Conservation (phyloP, 2,329 filamentous ascomycete species). For the Penicillium psychrosexuale region DNA sequence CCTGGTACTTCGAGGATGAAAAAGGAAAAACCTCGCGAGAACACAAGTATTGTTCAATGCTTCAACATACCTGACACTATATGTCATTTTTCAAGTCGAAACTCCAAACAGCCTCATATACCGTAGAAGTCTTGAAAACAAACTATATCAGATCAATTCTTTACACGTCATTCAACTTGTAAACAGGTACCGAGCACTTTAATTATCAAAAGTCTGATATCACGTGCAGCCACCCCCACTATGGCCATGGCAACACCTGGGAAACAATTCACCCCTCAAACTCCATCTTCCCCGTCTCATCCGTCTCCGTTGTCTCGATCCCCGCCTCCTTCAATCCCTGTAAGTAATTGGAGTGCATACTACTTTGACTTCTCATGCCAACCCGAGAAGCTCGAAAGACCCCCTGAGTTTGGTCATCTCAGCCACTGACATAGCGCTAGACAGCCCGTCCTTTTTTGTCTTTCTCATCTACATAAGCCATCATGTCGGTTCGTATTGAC, state of each 20-base stretch:
- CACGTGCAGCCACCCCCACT: slow-evolving; percentile 31
- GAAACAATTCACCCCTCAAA: slow-evolving; percentile 36
- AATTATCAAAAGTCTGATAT: slow-evolving; percentile 21
- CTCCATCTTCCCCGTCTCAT: slow-evolving; percentile 24
- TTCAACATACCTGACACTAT: background rate
- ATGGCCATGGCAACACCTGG: slow-evolving; percentile 34
- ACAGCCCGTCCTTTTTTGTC: slow-evolving; percentile 21
- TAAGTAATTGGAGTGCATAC: slow-evolving; percentile 5
- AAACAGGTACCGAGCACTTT: slow-evolving; percentile 3
- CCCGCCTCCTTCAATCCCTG: slow-evolving; percentile 5
- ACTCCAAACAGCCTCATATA: background rate
- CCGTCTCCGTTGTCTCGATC: slow-evolving; percentile 17
- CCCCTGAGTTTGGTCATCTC: slow-evolving; percentile 5
- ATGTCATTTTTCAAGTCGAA: background rate
- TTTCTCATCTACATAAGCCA: slow-evolving; percentile 25
- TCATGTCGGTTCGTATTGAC: slow-evolving; percentile 34
- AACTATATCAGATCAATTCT: background rate
- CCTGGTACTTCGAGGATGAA: background rate
- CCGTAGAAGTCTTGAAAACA: background rate
- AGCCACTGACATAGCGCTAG: slow-evolving; percentile 34
- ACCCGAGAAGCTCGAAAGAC: background rate
- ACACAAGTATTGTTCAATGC: background rate
- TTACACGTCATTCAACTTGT: background rate
- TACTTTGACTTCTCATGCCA: background rate
- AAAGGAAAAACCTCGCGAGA: background rate